These are phyloP conservation scores for Xylaria telfairii DNA, from an alignment of 495 filamentous ascomycete species.

Conservation along the genomic window DNA sequence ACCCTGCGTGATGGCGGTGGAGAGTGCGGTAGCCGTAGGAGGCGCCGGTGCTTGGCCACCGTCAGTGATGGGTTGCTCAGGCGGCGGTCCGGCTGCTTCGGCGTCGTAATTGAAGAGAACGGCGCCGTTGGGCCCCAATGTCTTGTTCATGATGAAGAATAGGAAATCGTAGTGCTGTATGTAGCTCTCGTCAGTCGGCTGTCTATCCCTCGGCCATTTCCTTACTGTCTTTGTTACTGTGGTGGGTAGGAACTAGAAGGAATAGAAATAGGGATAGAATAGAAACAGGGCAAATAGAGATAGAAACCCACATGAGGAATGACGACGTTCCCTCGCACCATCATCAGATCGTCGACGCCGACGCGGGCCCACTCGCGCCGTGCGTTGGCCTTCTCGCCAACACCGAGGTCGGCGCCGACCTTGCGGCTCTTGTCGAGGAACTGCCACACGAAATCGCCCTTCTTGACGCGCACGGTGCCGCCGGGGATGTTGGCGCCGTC, in stretches of 20 bases:
- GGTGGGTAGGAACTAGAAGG: not conserved
- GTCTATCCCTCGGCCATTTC: not conserved
- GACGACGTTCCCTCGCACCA: conserved; percentile 90
- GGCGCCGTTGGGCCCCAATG: conserved; percentile 70
- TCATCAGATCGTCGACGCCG: conserved; percentile 94
- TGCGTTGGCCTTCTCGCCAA: conserved; percentile 62
- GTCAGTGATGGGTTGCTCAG: conserved; percentile 9
- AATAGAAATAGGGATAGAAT: not conserved
- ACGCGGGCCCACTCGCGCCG: conserved; percentile 90
- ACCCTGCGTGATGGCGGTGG: conserved; percentile 49
- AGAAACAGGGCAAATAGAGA: not conserved
- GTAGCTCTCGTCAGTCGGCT: conserved; percentile 30
- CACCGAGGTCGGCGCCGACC: conserved; percentile 81
- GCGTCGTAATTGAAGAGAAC: conserved; percentile 77
- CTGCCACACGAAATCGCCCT: conserved; percentile 89
- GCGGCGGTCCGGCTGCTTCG: conserved; percentile 50
- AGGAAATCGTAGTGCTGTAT: conserved; percentile 92
- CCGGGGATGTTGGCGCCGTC: conserved; percentile 96
- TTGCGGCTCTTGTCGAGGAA: conserved; percentile 91
- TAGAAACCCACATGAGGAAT: conserved; percentile 86
- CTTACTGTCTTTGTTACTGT: not conserved
- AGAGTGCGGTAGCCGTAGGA: conserved; percentile 41
- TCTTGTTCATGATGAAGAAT: conserved; percentile 92
- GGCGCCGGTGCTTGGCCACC: conserved; percentile 12
- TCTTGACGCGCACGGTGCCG: conserved; percentile 82